Conservation (phyloP, 306 rosid genomes). For the Cicer chorassanicum region DNA sequence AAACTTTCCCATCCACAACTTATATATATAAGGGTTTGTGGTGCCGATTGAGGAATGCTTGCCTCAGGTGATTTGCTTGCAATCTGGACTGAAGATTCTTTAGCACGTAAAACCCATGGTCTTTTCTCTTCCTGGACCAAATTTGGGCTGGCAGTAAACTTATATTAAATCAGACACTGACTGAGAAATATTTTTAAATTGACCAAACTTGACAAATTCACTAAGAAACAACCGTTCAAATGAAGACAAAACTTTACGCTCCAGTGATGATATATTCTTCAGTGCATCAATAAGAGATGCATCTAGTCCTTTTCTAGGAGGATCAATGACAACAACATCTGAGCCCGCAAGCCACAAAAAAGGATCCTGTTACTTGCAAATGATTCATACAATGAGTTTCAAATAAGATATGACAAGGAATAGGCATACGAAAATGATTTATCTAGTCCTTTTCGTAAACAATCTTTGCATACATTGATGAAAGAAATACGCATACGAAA, state of each 20-base stretch:
- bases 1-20: conserved; percentile 99
- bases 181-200: conserved; percentile 36
- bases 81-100: conserved; percentile 75
- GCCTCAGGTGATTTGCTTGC: conserved; percentile 61
- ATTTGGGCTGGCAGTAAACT: conserved; percentile 61
- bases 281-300: conserved; percentile 71
- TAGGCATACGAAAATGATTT: conserved; percentile 20
- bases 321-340: conserved; percentile 90
- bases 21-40: conserved; percentile 89
- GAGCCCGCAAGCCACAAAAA: conserved; percentile 84
- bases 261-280: conserved; percentile 60
- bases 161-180: conserved; percentile 46
- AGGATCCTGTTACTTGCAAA: conserved; percentile 76
- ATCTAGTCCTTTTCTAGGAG: conserved; percentile 94
- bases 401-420: conserved; percentile 32
- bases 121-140: conserved; percentile 83
- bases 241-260: conserved; percentile 60
- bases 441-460: conserved; percentile 9
- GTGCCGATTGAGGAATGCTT: conserved; percentile 54
- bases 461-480: conserved; percentile 2
- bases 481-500: conserved; percentile 24
- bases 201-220: conserved; percentile 40
- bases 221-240: conserved; percentile 61
- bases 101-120: conserved; percentile 95
- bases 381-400: conserved; percentile 41